phyloP scores from a whole-genome alignment of 495 filamentous ascomycete genomes.

The Aspergillus egyptiacus region DNA sequence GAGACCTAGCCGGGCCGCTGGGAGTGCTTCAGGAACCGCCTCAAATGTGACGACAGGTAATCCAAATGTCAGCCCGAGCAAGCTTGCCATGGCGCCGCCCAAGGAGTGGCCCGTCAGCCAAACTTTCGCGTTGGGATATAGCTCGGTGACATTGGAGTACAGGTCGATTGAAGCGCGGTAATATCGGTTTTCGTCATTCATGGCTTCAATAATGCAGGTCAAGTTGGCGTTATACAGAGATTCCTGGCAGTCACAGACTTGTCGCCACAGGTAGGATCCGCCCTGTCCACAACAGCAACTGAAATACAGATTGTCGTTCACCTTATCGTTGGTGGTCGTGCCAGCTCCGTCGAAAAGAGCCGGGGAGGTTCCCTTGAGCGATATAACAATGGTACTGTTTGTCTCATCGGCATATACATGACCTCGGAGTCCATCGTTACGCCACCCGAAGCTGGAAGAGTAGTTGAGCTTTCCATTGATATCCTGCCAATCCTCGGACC shows the following conservation, averaged over 20 bases:
- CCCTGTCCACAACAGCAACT: constrained; percentile 96
- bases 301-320: constrained; percentile 96
- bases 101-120: constrained; percentile 90
- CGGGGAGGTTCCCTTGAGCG: constrained; percentile 81
- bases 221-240: constrained; percentile 82
- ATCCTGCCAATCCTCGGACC: constrained; percentile 75
- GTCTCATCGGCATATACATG: constrained; percentile 84
- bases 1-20: constrained; percentile 77
- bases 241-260: constrained; percentile 86
- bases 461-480: constrained; percentile 75
- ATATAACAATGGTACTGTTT: constrained; percentile 85
- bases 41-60: constrained; percentile 84
- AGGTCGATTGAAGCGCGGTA: constrained; percentile 82
- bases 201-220: constrained; percentile 71
- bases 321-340: constrained; percentile 94
- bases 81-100: constrained; percentile 76
- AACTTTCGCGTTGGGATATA: constrained; percentile 80
- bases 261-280: constrained; percentile 76
- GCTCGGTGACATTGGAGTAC: constrained; percentile 81
- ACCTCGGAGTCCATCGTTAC: constrained; percentile 79
- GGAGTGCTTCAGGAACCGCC: constrained; percentile 81
- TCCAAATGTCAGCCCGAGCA: constrained; percentile 87
- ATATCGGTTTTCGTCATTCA: constrained; percentile 80
- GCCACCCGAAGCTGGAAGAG: constrained; percentile 82
- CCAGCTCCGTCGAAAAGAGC: constrained; percentile 93